These are phyloP conservation scores for Saprolegnia parasitica DNA, from an alignment of 352 stramenopile species.

Conservation along the genomic window DNA sequence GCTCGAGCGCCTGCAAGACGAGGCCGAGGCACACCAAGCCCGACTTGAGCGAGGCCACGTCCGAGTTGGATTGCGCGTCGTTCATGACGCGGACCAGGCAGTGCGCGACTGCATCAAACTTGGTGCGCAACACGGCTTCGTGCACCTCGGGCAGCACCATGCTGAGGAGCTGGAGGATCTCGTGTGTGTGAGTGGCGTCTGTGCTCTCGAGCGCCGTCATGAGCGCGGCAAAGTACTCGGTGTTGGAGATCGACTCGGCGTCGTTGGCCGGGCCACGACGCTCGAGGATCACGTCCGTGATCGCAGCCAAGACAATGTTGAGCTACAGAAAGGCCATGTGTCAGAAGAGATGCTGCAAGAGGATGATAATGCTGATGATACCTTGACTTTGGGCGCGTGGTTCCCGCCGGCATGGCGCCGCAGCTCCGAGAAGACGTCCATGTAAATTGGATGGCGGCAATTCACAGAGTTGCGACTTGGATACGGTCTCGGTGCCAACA, in stretches of 20 bases:
- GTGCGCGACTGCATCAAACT: conserved; percentile 70
- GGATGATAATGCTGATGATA: too few species aligned
- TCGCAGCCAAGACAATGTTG: conserved; percentile 77
- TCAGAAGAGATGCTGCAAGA: neutral
- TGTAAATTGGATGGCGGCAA: neutral
- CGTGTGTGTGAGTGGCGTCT: conserved; percentile 63
- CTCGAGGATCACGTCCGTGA: conserved; percentile 80
- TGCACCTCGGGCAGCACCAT: conserved; percentile 70
- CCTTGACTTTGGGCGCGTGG: conserved; percentile 76
- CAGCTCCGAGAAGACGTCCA: conserved; percentile 56
- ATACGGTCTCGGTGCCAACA: neutral
- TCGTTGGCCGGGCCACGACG: conserved; percentile 36
- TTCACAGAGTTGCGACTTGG: neutral
- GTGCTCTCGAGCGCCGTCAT: conserved; percentile 82
- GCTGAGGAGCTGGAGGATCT: conserved; percentile 69
- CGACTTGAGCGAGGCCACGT: conserved; percentile 58
- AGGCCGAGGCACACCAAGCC: conserved; percentile 58
- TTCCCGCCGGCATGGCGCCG: conserved; percentile 67
- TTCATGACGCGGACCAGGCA: conserved; percentile 65
- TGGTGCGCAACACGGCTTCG: conserved; percentile 68
- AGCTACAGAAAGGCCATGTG: conserved; percentile 35
- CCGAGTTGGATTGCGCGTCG: conserved; percentile 44
- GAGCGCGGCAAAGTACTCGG: conserved; percentile 83
- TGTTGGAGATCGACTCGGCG: conserved; percentile 49
- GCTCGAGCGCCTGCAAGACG: conserved; percentile 65